Percentiles rank a stretch among this genome's conserved stretches.
phyloP scores from a whole-genome alignment of 768 basidiomycete species.

The Suillus placidus region DNA sequence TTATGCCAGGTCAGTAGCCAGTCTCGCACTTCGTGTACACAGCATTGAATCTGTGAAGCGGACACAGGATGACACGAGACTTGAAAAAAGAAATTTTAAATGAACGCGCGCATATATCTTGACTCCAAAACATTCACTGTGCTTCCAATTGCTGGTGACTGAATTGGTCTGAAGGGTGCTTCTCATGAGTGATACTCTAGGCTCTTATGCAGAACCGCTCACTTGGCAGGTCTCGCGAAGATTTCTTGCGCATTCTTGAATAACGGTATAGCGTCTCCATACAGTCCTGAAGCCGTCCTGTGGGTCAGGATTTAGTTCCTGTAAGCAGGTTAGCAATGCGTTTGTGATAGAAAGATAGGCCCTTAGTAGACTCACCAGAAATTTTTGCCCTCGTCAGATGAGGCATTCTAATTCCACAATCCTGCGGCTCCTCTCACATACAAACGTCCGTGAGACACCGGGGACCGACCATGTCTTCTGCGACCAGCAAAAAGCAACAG shows the following conservation, averaged over 20 bases:
- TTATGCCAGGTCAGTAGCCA: too few relatives aligned
- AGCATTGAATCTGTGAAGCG: not conserved
- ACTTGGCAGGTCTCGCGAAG: too few relatives aligned
- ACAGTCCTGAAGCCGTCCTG: not conserved
- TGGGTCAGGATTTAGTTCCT: not conserved
- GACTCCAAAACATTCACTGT: not conserved
- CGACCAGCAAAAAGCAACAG: not conserved
- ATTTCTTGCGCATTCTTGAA: too few relatives aligned
- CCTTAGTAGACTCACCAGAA: not conserved
- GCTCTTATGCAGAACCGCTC: too few relatives aligned
- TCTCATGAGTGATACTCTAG: too few relatives aligned
- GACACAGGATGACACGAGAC: not conserved
- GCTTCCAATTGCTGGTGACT: not conserved
- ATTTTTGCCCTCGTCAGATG: not conserved
- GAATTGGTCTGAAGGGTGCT: too few relatives aligned
- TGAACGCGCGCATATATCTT: not conserved
- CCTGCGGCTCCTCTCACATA: not conserved
- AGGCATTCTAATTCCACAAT: too few relatives aligned
- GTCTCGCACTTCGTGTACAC: not conserved
- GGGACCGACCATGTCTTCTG: not conserved
- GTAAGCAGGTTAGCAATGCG: not conserved
- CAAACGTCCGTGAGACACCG: too few relatives aligned
- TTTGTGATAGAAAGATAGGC: not conserved
- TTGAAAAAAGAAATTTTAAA: not conserved
- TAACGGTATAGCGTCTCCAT: too few relatives aligned